phyloP scores from a whole-genome alignment of 1,139 yeast genomes.

The Candida sanyaensis region DNA sequence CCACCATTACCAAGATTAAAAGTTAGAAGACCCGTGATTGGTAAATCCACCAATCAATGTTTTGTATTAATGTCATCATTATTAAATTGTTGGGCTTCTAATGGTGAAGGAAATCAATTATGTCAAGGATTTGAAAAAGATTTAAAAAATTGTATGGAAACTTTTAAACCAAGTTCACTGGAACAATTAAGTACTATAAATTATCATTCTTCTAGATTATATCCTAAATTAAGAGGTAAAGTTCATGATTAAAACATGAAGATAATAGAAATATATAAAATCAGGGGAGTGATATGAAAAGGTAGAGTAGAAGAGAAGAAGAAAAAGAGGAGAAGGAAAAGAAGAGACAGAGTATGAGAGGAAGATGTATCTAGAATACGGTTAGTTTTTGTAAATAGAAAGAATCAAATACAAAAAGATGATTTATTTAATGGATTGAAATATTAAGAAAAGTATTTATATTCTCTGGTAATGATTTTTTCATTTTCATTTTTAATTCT shows the following conservation, averaged over 20 bases:
- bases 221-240: constrained; percentile 76
- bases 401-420: too few species aligned
- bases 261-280: not conserved
- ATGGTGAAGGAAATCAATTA: constrained; percentile 75
- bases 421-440: too few species aligned
- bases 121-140: constrained; percentile 65
- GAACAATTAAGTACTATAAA: constrained; percentile 58
- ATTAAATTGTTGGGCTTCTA: constrained; percentile 95
- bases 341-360: too few species aligned
- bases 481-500: not conserved
- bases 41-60: constrained; percentile 69
- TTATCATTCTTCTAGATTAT: constrained; percentile 81
- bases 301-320: not conserved
- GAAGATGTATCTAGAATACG: too few species aligned
- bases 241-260: constrained; percentile 58
- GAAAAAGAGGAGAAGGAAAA: not conserved
- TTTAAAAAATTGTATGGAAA: constrained; percentile 50
- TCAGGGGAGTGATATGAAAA: not conserved
- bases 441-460: too few species aligned
- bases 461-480: constrained; percentile 47
- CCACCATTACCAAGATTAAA: constrained; percentile 79
- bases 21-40: constrained; percentile 64
- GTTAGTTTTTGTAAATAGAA: too few species aligned
- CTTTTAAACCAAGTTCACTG: constrained; percentile 44
- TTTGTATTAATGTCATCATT: constrained; percentile 80